These are phyloP conservation scores for Breviolum minutum DNA, from an alignment of 73 alveolate genomes.

Conservation along the genomic window DNA sequence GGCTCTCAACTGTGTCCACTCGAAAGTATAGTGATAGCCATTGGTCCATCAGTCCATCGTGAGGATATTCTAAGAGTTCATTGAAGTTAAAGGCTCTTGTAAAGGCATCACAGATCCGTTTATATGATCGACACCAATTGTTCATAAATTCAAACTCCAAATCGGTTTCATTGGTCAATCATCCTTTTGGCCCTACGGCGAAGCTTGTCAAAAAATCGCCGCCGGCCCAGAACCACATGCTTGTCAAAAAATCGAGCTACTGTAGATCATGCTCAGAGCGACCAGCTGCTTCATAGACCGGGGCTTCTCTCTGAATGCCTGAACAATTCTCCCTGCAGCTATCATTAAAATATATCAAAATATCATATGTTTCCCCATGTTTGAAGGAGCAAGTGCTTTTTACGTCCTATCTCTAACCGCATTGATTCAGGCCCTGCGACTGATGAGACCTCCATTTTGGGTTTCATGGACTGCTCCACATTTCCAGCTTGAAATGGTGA, in stretches of 20 bases:
- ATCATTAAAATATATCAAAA: neutral
- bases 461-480: too few species aligned
- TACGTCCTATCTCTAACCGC: too few species aligned
- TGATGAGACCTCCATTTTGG: too few species aligned
- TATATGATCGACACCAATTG: too few species aligned
- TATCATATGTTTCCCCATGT: neutral
- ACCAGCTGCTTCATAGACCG: neutral
- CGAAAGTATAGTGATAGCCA: too few species aligned
- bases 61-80: too few species aligned
- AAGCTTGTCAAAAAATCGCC: neutral
- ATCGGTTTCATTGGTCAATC: neutral
- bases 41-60: too few species aligned
- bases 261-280: constrained; percentile 20
- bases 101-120: too few species aligned
- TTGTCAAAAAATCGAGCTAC: neutral
- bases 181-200: neutral
- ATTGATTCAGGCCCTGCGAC: too few species aligned
- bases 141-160: too few species aligned
- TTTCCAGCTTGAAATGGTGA: too few species aligned
- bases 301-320: neutral
- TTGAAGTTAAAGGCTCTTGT: too few species aligned
- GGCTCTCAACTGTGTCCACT: neutral
- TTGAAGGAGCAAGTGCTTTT: neutral
- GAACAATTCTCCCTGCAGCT: neutral
- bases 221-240: neutral